These are phyloP conservation scores for Fusarium humuli DNA, from an alignment of 2,329 filamentous ascomycete genomes.

Conservation along the genomic window DNA sequence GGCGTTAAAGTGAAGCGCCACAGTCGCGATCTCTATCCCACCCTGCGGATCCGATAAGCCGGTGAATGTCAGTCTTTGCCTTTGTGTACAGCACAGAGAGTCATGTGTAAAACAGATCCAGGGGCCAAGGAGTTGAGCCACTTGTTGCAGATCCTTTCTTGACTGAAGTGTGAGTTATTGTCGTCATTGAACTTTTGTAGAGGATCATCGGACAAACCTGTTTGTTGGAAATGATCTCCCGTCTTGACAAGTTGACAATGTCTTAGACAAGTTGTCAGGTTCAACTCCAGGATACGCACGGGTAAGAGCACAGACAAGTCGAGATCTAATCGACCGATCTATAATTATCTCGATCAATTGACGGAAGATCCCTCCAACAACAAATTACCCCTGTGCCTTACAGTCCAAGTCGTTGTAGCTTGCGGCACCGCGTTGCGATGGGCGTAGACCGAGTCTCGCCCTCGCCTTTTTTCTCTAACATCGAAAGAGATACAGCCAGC, in stretches of 20 bases:
- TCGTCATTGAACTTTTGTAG: neutral
- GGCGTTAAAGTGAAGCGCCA: conserved; percentile 37
- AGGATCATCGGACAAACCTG: neutral
- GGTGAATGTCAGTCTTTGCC: neutral
- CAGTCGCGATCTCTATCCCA: neutral
- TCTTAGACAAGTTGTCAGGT: neutral
- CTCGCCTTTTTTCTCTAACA: neutral
- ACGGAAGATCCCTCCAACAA: neutral
- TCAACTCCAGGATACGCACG: neutral
- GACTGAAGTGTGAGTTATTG: conserved; percentile 15
- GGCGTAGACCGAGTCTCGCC: conserved; percentile 9
- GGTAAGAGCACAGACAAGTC: conserved; percentile 1
- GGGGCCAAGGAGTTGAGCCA: conserved; percentile 31
- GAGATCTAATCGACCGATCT: neutral
- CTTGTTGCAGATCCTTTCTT: conserved; percentile 11
- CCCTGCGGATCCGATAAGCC: conserved; percentile 11
- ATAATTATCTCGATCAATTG: neutral
- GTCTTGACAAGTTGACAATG: neutral
- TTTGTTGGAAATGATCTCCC: neutral
- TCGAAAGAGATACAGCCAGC: neutral
- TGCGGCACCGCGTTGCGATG: conserved; percentile 3
- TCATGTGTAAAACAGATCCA: conserved; percentile 28
- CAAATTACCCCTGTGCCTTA: neutral
- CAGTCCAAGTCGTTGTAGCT: conserved; percentile 1
- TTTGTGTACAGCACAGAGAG: conserved; percentile 2